These are phyloP conservation scores for Chlamydomonas asymmetrica DNA, from an alignment of 139 green algal genomes.

Conservation along the genomic window DNA sequence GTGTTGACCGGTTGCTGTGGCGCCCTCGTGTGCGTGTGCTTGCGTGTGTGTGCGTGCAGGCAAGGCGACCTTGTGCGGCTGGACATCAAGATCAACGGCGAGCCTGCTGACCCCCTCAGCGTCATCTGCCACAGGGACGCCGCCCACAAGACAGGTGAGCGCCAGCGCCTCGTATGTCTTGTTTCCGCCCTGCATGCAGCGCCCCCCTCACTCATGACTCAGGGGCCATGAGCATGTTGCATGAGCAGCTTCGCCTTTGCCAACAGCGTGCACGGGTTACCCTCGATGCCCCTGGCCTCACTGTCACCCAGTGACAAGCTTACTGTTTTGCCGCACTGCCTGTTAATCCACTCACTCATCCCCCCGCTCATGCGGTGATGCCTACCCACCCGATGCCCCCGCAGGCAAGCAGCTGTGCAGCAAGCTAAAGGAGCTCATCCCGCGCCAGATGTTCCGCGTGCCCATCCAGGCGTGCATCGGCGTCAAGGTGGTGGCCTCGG, in stretches of 20 bases:
- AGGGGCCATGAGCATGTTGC: too few relatives aligned
- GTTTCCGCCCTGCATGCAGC: too few relatives aligned
- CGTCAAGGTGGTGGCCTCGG: slow-evolving; percentile 77
- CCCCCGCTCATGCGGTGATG: neutral
- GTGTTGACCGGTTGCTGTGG: neutral
- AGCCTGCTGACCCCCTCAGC: slow-evolving; percentile 83
- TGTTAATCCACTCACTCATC: neutral
- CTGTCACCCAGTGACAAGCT: too few relatives aligned
- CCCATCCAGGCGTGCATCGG: slow-evolving; percentile 90
- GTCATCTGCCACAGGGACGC: slow-evolving; percentile 84
- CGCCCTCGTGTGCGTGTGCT: too few relatives aligned
- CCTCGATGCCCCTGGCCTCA: too few relatives aligned
- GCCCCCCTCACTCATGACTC: too few relatives aligned
- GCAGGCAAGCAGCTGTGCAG: slow-evolving; percentile 64
- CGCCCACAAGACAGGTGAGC: slow-evolving; percentile 62
- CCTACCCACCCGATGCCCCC: neutral
- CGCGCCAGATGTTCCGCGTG: slow-evolving; percentile 89
- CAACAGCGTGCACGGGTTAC: too few relatives aligned
- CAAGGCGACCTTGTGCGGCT: slow-evolving; percentile 90
- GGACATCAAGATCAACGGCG: slow-evolving; percentile 91
- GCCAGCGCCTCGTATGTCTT: too few relatives aligned
- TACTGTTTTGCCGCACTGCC: too few relatives aligned
- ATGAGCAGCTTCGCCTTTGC: too few relatives aligned
- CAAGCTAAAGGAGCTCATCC: slow-evolving; percentile 95
- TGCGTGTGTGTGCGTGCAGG: too few relatives aligned